Evolutionary conservation across 176 grass and related monocot genomes (phyloP), one percentile per base, ranked within the genome.

Genomic region (Eragrostis nindensis): DNA sequence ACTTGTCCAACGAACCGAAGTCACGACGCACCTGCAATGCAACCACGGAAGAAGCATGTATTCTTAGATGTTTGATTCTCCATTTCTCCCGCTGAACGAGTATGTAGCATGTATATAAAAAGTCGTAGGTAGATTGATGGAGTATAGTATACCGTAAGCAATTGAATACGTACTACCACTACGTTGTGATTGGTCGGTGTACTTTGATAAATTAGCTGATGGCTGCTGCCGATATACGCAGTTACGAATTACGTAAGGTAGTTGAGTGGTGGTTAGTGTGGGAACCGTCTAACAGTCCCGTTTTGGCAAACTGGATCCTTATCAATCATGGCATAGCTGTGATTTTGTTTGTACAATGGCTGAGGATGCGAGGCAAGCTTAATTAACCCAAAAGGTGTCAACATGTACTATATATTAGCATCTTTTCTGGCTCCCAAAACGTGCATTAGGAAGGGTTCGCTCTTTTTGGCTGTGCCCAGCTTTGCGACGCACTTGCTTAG

Each of bases 1-100:
- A 98, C 55, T 84, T 93, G 81, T 78, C 88, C 39, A 98, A 63
- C 26, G 96, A 91, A 1, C 88, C 86, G 14, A 93, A 91, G 74
- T 95, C 88, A 36, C 68, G 16, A 6, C 72, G 61, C 39, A 98
- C 79, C 96, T 98, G 86, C 71, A 43, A 50, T 17, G 3, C 26
- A 15, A 30, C 27, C 26, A 36, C 32, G 32, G 32, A 36, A 2
- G 48, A 50, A 6, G 13, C 62, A 30, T n/a, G n/a, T n/a, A n/a
- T 16, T 12, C 15, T 64, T 6, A 38, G 7, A 43, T 80, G 4
- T 36, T 36, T 36, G 32, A 36, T 36, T n/a, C n/a, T n/a, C 32
- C 32, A 36, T 36, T 52, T 8, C 18, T 61, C 40, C 41, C 17
- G 16, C 41, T 22, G 30, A 10, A 60, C 24, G 1, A 5, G 1